Evolutionary conservation across 768 basidiomycete genomes (phyloP).

Genomic region (Leucosporidium scottii): DNA sequence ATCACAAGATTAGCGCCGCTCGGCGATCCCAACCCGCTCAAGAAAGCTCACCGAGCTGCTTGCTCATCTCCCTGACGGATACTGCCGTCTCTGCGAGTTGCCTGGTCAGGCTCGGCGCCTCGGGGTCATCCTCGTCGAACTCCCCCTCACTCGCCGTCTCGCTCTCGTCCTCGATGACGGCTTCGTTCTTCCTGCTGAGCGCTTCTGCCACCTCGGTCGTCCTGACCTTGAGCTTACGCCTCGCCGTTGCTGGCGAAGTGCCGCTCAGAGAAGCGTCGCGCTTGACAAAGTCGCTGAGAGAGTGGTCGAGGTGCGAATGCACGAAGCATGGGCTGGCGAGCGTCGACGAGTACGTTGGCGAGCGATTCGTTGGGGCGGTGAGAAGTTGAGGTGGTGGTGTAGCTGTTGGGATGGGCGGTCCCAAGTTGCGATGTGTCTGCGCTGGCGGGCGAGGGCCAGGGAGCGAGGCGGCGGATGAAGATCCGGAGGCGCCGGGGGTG

Average conservation of each 20-base stretch:
- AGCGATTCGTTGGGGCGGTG: neutral
- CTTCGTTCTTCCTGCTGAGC: neutral
- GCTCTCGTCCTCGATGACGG: neutral
- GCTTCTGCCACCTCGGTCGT: conserved; percentile 6
- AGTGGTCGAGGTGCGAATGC: conserved; percentile 32
- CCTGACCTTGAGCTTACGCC: conserved; percentile 2
- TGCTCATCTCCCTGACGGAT: conserved; percentile 97
- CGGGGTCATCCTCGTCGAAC: conserved; percentile 52
- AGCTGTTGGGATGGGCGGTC: neutral
- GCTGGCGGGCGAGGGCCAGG: neutral
- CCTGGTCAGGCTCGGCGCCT: conserved; percentile 63
- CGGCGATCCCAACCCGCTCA: conserved; percentile 1
- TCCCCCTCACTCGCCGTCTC: neutral
- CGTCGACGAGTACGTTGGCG: neutral
- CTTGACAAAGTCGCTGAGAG: conserved; percentile 15
- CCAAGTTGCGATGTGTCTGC: neutral
- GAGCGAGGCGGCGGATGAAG: neutral
- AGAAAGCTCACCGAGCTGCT: conserved; percentile 71
- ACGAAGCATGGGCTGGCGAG: conserved; percentile 9
- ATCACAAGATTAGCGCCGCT: neutral
- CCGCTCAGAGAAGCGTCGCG: neutral
- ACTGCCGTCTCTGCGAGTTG: conserved; percentile 95
- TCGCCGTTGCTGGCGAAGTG: neutral
- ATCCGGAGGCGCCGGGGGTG: neutral
- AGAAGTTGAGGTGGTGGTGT: neutral